These are phyloP conservation scores for Diaporthe sp. DNA, from an alignment of 2,329 filamentous ascomycete species.

Conservation along the genomic window DNA sequence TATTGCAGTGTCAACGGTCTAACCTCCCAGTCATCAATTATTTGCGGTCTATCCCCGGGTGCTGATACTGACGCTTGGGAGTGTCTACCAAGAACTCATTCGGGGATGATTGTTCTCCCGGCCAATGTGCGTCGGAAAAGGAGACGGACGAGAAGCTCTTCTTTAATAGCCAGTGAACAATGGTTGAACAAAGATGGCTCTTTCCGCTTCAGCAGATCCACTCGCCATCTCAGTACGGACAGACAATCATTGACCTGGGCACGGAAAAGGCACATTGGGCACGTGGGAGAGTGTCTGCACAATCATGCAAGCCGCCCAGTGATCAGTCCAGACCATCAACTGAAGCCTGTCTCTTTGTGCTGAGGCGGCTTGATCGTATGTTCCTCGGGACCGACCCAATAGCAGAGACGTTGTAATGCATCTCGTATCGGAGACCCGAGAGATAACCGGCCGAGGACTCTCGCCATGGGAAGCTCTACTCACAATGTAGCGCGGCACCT, in stretches of 20 bases:
- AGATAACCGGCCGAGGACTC: neutral
- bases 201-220: neutral
- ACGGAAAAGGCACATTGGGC: neutral
- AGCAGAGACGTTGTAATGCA: neutral
- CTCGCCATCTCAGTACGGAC: too few species aligned
- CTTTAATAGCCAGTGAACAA: neutral
- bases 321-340: neutral
- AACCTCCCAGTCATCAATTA: neutral
- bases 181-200: neutral
- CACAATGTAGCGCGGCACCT: neutral
- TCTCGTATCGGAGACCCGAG: neutral
- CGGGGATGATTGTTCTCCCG: neutral
- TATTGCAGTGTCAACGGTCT: neutral
- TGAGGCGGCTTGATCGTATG: neutral
- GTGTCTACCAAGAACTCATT: neutral
- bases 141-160: neutral
- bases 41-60: neutral
- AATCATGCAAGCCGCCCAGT: neutral
- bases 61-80: neutral
- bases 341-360: neutral
- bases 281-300: neutral
- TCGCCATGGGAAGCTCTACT: neutral
- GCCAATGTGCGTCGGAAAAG: neutral
- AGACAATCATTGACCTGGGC: neutral
- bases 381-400: neutral